Base-by-base conservation (phyloP, 768 basidiomycete species). In the Kwoniella europaea region DNA sequence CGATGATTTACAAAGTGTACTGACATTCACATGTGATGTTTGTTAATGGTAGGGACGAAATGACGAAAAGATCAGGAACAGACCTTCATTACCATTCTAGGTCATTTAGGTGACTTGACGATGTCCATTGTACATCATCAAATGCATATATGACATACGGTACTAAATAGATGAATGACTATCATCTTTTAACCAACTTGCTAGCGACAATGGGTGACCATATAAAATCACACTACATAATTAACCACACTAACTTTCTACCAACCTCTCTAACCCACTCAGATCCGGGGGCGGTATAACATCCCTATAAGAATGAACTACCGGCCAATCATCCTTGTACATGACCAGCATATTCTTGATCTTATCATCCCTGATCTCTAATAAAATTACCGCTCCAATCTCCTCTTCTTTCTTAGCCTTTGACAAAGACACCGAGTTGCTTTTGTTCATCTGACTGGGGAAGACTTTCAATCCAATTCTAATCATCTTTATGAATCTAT, bases 31-130 rank as follows among this genome's bases (percentile, higher is more conserved):
- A 50, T 50, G 46, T 61, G 41, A 13, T 44, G 10, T 42, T 43
- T n/a, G 54, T 12, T 10, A 2, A 42, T 42, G 16, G 35, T 50
- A 79, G 77, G 60, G 73, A 6, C 65, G 68, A 57, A 53, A 50
- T 15, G 77, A 76, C 24, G 69, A 73, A 27, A 76, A 74, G 46
- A 16, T 43, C 24, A 64, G 65, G 35, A 64, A 70, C 16, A 68
- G 73, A 64, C 75, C 77, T 24, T 67, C 73, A 52, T 67, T 79
- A 65, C 77, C 77, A n/a, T 79, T 79, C 71, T 79, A 66, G 12
- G 13, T 43, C 15, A 13, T 27, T 59, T 46, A 22, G 18, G 4
- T 22, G 35, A 53, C 18, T 29, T 24, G 29, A 2, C 13, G 29
- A 13, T 29, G 6, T 63, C 4, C 24, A 27, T 52, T 52, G 24